These are phyloP conservation scores for Penicillium parvum DNA, from an alignment of 495 filamentous ascomycete genomes.

Conservation along the genomic window DNA sequence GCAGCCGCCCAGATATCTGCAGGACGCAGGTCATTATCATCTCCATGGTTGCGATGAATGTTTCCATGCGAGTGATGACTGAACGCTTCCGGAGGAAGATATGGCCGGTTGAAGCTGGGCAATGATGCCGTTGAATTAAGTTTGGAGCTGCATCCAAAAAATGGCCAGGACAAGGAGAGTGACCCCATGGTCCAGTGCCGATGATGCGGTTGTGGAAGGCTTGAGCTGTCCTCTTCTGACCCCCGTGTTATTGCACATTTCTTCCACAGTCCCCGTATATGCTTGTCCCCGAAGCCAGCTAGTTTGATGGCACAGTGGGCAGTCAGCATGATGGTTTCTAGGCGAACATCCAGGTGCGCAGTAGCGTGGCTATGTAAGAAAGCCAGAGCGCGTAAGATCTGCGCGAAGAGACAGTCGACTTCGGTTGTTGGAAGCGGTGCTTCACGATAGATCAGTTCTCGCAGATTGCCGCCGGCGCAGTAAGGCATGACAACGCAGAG, in stretches of 20 bases:
- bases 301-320: conserved; percentile 1
- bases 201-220: too few species aligned
- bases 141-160: too few species aligned
- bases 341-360: conserved; percentile 57
- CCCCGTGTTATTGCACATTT: neutral
- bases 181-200: too few species aligned
- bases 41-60: neutral
- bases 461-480: conserved; percentile 15
- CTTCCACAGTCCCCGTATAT: conserved; percentile 4
- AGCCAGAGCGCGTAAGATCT: conserved; percentile 51
- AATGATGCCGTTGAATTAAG: too few species aligned
- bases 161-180: too few species aligned
- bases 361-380: conserved; percentile 49
- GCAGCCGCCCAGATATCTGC: conserved; percentile 23
- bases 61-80: neutral
- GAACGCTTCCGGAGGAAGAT: conserved; percentile 14
- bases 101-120: too few species aligned
- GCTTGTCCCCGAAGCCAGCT: conserved; percentile 12
- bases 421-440: conserved; percentile 1
- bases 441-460: conserved; percentile 6
- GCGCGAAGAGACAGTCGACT: conserved; percentile 34
- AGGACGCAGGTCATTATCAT: conserved; percentile 4
- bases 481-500: conserved; percentile 21
- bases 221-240: neutral
- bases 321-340: conserved; percentile 55